A percentile compares a stretch with the other conserved stretches of the same genome.
Conservation (phyloP, 306 rosid species). For the Astragalus glycyphyllos region DNA sequence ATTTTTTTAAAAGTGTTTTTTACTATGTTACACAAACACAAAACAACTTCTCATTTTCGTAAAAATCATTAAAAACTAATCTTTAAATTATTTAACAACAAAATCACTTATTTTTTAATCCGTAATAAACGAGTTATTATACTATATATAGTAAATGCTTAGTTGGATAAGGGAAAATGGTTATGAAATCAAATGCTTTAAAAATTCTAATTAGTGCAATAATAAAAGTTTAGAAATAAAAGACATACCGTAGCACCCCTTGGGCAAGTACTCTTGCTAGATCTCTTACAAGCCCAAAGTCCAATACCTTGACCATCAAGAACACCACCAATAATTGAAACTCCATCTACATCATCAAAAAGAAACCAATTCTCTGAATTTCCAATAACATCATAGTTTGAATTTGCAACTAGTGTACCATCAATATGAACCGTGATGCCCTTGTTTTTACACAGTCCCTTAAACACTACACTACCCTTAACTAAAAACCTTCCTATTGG, state of each 20-base stretch:
- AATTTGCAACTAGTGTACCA: conserved; percentile 57
- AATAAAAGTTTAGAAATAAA: no score
- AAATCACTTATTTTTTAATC: no score
- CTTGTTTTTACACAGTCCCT: conserved; percentile 53
- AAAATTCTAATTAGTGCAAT: no score
- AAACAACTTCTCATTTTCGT: no score
- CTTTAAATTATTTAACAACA: no score
- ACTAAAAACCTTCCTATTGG: conserved; percentile 55
- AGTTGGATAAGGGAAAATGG: no score
- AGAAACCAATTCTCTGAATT: conserved; percentile 48
- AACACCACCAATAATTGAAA: conserved; percentile 51
- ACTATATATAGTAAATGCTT: no score
- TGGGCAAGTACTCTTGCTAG: conserved; percentile 51
- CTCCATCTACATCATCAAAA: conserved; percentile 48
- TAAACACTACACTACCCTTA: conserved; percentile 35
- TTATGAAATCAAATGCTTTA: no score
- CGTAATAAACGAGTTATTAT: no score
- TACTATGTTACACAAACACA: no score
- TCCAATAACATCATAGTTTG: conserved; percentile 50
- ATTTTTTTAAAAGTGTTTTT: no score
- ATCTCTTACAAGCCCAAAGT: conserved; percentile 61
- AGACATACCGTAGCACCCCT: conserved; percentile 55
- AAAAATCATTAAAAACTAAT: no score
- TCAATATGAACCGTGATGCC: conserved; percentile 46
- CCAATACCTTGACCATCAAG: conserved; percentile 59